phyloP scores from a whole-genome alignment of 2,329 filamentous ascomycete species.

The Cryoendolithus antarcticus region DNA sequence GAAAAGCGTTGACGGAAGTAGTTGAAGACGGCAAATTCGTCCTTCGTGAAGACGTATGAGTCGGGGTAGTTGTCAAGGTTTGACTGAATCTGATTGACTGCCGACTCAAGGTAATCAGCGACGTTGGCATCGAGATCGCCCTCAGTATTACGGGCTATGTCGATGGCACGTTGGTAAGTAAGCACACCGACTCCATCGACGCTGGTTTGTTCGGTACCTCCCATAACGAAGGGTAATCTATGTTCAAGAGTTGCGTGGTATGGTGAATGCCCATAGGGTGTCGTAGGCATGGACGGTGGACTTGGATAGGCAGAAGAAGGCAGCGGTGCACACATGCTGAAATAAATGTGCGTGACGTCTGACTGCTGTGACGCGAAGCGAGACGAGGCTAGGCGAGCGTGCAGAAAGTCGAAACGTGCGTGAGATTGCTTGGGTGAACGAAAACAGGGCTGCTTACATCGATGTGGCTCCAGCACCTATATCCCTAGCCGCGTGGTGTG shows the following conservation, averaged over 20 bases:
- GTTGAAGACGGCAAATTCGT: conserved; percentile 82
- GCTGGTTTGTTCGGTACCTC: conserved; percentile 23
- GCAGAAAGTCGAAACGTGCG: conserved; percentile 4
- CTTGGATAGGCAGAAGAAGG: conserved; percentile 16
- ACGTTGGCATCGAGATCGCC: conserved; percentile 54
- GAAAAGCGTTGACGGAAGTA: conserved; percentile 60
- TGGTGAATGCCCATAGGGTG: conserved; percentile 5
- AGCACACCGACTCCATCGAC: conserved; percentile 27
- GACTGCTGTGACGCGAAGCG: not conserved
- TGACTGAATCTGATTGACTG: conserved; percentile 52
- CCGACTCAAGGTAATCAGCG: conserved; percentile 51
- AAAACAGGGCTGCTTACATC: conserved; percentile 6
- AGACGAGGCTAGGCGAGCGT: conserved; percentile 2
- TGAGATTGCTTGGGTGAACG: conserved; percentile 4
- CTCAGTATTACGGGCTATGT: conserved; percentile 62
- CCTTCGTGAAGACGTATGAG: conserved; percentile 59
- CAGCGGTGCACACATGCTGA: conserved; percentile 2
- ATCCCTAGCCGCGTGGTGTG: conserved; percentile 6
- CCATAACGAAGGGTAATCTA: conserved; percentile 21
- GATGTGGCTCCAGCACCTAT: conserved; percentile 6
- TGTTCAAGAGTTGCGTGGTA: conserved; percentile 1
- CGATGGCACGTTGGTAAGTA: conserved; percentile 55
- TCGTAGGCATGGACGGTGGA: conserved; percentile 13
- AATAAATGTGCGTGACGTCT: conserved; percentile 5
- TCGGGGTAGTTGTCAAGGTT: conserved; percentile 53